Evolutionary conservation across 2,329 filamentous ascomycete species (phyloP).

Genomic region (Phialemonium atrogriseum): DNA sequence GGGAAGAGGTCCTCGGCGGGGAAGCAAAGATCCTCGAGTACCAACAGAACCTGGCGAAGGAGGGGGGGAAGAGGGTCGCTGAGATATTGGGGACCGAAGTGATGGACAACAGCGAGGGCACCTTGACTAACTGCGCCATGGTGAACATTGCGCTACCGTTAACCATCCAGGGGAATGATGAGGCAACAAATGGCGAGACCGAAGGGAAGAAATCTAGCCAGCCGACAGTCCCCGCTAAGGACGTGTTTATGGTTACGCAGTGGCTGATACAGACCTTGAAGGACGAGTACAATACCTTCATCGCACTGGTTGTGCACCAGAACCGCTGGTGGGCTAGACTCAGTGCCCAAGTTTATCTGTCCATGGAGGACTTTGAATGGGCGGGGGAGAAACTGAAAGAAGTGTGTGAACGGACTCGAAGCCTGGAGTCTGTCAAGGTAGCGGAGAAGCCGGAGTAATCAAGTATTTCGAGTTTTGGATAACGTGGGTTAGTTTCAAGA

Average conservation of each 20-base stretch:
- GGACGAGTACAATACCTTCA: slow-evolving; percentile 60
- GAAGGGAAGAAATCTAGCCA: no score
- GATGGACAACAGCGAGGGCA: slow-evolving; percentile 56
- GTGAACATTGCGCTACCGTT: slow-evolving; percentile 69
- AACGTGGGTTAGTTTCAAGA: no score
- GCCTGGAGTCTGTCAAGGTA: neutral
- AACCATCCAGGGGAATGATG: slow-evolving; percentile 8
- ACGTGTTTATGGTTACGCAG: no score
- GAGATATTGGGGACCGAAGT: slow-evolving; percentile 59
- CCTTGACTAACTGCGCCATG: slow-evolving; percentile 60
- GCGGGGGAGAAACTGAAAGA: slow-evolving; percentile 49
- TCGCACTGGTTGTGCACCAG: slow-evolving; percentile 54
- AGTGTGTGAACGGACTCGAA: slow-evolving; percentile 31
- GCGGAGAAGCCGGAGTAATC: no score
- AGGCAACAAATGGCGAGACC: no score
- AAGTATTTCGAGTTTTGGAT: neutral
- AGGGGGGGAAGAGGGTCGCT: slow-evolving; percentile 55
- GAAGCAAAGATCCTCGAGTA: slow-evolving; percentile 63
- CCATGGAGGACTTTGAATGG: slow-evolving; percentile 69
- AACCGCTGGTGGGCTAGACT: slow-evolving; percentile 62
- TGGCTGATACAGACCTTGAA: slow-evolving; percentile 52
- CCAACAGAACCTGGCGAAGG: slow-evolving; percentile 50
- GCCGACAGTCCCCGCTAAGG: no score
- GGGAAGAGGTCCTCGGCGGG: slow-evolving; percentile 60
- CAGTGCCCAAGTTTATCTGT: slow-evolving; percentile 80